Evolutionary conservation across 768 basidiomycete genomes (phyloP).

Genomic region (Coprinopsis cinerea): DNA sequence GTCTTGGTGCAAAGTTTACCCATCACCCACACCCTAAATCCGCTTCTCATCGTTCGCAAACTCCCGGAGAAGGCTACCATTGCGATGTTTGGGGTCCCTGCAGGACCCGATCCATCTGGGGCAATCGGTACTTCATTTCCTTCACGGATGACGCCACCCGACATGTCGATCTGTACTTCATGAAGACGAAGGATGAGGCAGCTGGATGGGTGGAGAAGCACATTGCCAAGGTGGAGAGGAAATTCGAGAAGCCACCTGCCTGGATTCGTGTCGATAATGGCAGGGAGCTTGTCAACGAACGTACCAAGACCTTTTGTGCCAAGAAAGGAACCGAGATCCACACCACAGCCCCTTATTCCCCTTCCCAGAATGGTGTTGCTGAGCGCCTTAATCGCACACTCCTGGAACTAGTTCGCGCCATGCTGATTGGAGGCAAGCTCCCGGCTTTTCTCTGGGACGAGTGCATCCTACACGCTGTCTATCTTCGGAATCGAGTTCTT

Average conservation of each 20-base stretch:
- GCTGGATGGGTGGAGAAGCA: neutral
- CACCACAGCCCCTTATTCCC: constrained; percentile 28
- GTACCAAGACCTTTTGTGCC: constrained; percentile 17
- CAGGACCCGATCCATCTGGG: constrained; percentile 16
- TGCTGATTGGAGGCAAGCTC: constrained; percentile 8
- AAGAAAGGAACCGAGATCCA: constrained; percentile 25
- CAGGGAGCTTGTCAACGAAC: constrained; percentile 23
- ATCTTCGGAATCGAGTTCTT: constrained; percentile 21
- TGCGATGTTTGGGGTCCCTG: constrained; percentile 29
- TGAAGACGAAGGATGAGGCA: constrained; percentile 15
- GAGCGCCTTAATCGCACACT: constrained; percentile 18
- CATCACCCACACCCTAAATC: constrained; percentile 25
- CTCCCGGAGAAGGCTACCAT: constrained; percentile 16
- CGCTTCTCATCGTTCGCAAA: constrained; percentile 17
- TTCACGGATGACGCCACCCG: too few relatives aligned
- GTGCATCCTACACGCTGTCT: constrained; percentile 14
- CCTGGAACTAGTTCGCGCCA: constrained; percentile 2
- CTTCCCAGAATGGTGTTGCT: constrained; percentile 33
- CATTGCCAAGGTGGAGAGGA: neutral
- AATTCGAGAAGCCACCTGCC: neutral
- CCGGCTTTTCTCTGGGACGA: constrained; percentile 19
- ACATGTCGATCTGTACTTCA: constrained; percentile 14
- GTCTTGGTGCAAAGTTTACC: constrained; percentile 29
- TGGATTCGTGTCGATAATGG: constrained; percentile 22
- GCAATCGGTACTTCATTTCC: constrained; percentile 22